phyloP scores from a whole-genome alignment of 2,329 filamentous ascomycete species.

The Colletotrichum cordylinicola region DNA sequence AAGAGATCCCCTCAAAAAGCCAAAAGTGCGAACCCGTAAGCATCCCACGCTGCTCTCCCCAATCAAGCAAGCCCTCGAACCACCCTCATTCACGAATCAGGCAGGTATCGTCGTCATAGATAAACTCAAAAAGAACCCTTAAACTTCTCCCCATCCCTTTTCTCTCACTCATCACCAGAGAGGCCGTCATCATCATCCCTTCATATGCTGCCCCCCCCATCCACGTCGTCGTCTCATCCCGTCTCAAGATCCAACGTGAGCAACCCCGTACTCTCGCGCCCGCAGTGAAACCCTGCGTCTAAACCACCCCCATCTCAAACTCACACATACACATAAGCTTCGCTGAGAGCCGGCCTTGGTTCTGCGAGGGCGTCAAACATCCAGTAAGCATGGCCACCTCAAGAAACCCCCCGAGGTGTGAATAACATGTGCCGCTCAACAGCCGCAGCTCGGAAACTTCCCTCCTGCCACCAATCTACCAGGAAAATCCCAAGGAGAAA shows the following conservation, averaged over 20 bases:
- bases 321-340: background rate
- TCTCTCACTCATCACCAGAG: background rate
- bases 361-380: background rate
- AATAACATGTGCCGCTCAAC: background rate
- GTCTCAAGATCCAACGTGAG: background rate
- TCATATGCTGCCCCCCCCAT: background rate
- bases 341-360: background rate
- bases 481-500: background rate
- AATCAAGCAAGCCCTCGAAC: background rate
- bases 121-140: background rate
- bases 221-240: background rate
- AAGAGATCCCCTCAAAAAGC: background rate
- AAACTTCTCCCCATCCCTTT: background rate
- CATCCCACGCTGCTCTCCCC: background rate
- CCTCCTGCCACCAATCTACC: background rate
- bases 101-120: background rate
- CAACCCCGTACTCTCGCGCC: background rate
- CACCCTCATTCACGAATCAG: background rate
- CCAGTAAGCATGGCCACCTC: background rate
- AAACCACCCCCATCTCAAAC: background rate
- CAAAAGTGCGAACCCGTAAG: background rate
- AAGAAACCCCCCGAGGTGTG: background rate
- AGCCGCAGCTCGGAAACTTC: background rate
- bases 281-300: background rate
- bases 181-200: background rate